Base-by-base conservation (phyloP, 208 protist species). In the Leishmania gerbilli region DNA sequence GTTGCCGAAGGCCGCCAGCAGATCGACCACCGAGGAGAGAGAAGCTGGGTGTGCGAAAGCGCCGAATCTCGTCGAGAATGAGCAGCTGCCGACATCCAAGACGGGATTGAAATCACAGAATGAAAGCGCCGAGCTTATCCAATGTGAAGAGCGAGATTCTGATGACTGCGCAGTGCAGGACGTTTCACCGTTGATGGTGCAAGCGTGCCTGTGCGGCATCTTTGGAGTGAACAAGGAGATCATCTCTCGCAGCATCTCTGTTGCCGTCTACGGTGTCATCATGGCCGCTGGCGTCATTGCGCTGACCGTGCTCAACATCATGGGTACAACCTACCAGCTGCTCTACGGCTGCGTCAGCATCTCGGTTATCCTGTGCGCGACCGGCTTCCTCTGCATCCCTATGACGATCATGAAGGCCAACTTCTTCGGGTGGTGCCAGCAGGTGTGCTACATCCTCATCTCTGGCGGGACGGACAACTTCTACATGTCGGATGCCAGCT, bases 391-490 rank as follows among this genome's bases (percentile, higher is more conserved):
- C 71, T 83, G 79, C 65, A 83, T 95, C 55, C 87, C 92, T 7
- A 31, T 84, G 42, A 81, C 64, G 49, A 79, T 93, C 53, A 89
- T 90, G 69, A 89, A 90, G 77, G 87, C 81, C 17, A 92, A 89
- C 79, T 68, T 92, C 40, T 93, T 87, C 64, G 76, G 83, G 19
- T 93, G 86, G 77, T 71, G 89, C 58, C 74, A 88, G 51, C 62
- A 82, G 15, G 85, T 79, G 19, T 78, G 81, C 13, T 92, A 90
- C 81, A 77, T 93, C 72, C 55, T 75, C 42, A 86, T 94, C 49
- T 71, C 81, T 9, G 88, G 85, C 55, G 87, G 84, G n/a, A 77
- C 91, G 34, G 83, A 92, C 65, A 88, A 78, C 47, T 93, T 90
- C 77, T 94, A 85, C 84, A 87, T 87, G 76, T 82, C 83, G 1